Conservation (phyloP, 768 basidiomycete genomes). For the Nevesoporus exiguus region DNA sequence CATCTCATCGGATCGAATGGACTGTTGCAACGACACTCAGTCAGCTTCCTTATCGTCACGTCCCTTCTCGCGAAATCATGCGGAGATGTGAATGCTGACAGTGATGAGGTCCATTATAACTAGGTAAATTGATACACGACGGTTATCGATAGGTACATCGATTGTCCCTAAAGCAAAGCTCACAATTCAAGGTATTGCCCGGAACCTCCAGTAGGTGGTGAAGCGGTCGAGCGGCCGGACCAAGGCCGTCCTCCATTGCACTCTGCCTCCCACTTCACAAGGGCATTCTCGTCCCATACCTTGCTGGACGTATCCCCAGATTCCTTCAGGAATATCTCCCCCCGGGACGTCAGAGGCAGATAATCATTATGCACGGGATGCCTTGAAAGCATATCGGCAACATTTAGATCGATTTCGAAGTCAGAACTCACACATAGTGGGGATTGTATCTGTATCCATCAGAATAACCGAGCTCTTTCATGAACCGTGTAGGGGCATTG, state of each 20-base stretch:
- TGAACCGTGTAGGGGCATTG: slow-evolving; percentile 71
- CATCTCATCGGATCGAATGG: too few relatives aligned
- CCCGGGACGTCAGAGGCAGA: slow-evolving; percentile 48
- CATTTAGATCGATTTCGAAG: neutral
- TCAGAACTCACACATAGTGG: slow-evolving; percentile 41
- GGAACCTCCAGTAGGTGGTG: neutral
- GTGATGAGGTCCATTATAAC: neutral
- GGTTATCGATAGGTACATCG: neutral
- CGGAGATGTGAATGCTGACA: neutral
- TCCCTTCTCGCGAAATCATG: neutral
- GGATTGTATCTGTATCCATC: slow-evolving; percentile 65
- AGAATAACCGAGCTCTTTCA: slow-evolving; percentile 69
- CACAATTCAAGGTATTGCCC: neutral
- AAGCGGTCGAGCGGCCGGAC: slow-evolving; percentile 38
- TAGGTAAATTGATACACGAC: neutral
- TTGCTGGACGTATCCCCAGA: slow-evolving; percentile 45
- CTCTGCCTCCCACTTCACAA: slow-evolving; percentile 53
- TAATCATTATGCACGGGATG: slow-evolving; percentile 68
- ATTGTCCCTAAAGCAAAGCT: neutral
- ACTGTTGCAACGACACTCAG: too few relatives aligned
- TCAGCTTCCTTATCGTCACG: neutral
- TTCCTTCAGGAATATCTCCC: slow-evolving; percentile 42
- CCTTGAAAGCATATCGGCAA: slow-evolving; percentile 26
- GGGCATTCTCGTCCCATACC: slow-evolving; percentile 57
- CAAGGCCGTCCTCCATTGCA: slow-evolving; percentile 47